Evolutionary conservation across 805 yeast species (phyloP), one percentile per base, ranked within the genome.

Genomic region (Blastobotrys chiropterorum): DNA sequence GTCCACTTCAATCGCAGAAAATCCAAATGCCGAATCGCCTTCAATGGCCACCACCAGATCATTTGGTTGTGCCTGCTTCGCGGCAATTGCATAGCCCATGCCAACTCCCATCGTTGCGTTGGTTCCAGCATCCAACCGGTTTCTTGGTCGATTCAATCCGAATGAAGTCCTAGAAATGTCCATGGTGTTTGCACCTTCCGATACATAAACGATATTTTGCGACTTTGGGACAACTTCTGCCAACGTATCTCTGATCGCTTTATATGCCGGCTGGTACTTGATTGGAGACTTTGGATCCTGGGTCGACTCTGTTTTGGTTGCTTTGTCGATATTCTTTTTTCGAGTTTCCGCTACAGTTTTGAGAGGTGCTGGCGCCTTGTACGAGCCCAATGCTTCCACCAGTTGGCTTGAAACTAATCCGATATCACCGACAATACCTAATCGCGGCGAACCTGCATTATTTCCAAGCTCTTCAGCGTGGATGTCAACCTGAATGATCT

Each of bases 141-240:
- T 76, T 53, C 76, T 74, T 0, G 89, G 84, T 2, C 58, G 57
- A 5, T 68, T 65, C 47, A 82, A 71, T 3, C 80, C 78, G 62
- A 84, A 83, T 0, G 84, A 77, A 8, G 80, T 71, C 46, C 90
- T 70, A 1, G 88, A 82, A 19, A 79, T 72, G 58, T 84, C 90
- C 89, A 84, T 83, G 0, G 89, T 82, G 60, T 83, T 82, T 0
- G 90, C 89, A n/a, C 90, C 90, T 63, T 84, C 90, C 2, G 82
- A 73, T 1, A 83, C 76, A 39, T 75, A 70, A 2, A 81, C 60
- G 1, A 77, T 67, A 11, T 69, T 58, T 5, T 63, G 54, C 45
- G 66, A 56, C 34, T 62, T 54, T 2, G 53, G 60, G 17, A 53
- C 52, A 3, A 49, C 8, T 14, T 56, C 50, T 0, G 58, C 53